These are phyloP conservation scores for Neurospora sp. DNA, from an alignment of 495 filamentous ascomycete genomes.

Conservation along the genomic window DNA sequence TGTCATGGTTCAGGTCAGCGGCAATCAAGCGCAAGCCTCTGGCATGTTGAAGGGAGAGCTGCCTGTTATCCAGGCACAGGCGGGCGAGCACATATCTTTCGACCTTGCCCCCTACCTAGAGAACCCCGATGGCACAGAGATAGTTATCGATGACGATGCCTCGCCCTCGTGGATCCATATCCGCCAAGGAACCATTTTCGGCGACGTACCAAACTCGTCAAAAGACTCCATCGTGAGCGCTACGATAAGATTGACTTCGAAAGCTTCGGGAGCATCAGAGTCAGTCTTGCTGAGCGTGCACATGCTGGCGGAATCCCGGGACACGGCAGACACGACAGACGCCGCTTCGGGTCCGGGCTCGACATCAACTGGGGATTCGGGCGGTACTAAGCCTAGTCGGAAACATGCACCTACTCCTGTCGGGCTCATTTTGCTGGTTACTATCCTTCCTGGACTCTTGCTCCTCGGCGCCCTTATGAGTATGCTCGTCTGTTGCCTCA, in stretches of 20 bases:
- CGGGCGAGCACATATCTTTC: conserved; percentile 56
- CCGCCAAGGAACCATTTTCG: conserved; percentile 45
- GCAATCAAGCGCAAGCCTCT: conserved; percentile 1
- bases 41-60: conserved; percentile 29
- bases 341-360: not conserved
- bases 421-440: conserved; percentile 11
- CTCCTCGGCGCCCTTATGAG: conserved; percentile 5
- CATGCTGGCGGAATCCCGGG: conserved; percentile 22
- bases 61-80: conserved; percentile 40
- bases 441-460: conserved; percentile 11
- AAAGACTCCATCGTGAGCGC: conserved; percentile 30
- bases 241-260: conserved; percentile 40
- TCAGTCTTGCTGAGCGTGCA: conserved; percentile 42
- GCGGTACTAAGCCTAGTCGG: not conserved
- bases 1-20: conserved; percentile 45
- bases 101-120: conserved; percentile 48
- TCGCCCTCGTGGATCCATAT: conserved; percentile 56
- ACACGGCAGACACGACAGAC: conserved; percentile 3
- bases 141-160: conserved; percentile 43
- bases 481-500: conserved; percentile 15
- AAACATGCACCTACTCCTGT: not conserved
- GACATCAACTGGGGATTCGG: not conserved
- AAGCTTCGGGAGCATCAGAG: conserved; percentile 30
- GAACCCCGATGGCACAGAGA: conserved; percentile 38
- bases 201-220: conserved; percentile 44